A percentile compares a stretch with the other conserved stretches of the same genome.
phyloP scores from a whole-genome alignment of 768 basidiomycete species.

The Boletus rubroflammeus region DNA sequence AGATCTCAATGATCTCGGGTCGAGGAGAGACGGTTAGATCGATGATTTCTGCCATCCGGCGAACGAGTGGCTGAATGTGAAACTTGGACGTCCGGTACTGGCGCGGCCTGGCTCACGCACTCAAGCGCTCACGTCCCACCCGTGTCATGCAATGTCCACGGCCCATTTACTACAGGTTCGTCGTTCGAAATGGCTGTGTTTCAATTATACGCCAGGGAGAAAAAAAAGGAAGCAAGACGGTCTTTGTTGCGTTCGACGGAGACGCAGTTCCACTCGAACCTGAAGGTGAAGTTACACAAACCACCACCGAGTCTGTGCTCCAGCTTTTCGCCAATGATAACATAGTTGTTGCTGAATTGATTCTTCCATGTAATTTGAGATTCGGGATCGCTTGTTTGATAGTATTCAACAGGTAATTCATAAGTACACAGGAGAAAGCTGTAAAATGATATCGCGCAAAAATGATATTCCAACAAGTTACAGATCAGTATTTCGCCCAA shows the following conservation, averaged over 20 bases:
- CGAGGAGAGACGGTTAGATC: constrained; percentile 32
- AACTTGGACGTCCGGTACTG: not conserved
- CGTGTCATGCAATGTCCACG: not conserved
- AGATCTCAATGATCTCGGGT: constrained; percentile 30
- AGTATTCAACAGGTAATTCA: not conserved
- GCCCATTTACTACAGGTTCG: not conserved
- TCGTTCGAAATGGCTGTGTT: not conserved
- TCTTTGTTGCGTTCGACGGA: not conserved
- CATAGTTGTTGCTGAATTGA: not conserved
- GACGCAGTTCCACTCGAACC: not conserved
- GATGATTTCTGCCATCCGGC: constrained; percentile 31
- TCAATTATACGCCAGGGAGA: not conserved
- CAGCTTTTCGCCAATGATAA: not conserved
- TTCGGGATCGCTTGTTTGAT: not conserved
- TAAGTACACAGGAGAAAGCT: not conserved
- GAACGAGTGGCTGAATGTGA: not conserved
- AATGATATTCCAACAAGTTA: constrained; percentile 2
- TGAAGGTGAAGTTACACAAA: not conserved
- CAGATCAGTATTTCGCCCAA: not conserved
- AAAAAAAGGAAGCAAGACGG: too few species aligned
- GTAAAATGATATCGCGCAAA: not conserved
- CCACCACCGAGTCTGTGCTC: not conserved
- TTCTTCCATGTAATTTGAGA: not conserved
- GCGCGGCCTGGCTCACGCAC: not conserved
- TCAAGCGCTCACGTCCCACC: not conserved